Evolutionary conservation across 768 basidiomycete genomes (phyloP), one percentile per base, ranked within the genome.

Genomic region (Candolleomyces aberdarensis): DNA sequence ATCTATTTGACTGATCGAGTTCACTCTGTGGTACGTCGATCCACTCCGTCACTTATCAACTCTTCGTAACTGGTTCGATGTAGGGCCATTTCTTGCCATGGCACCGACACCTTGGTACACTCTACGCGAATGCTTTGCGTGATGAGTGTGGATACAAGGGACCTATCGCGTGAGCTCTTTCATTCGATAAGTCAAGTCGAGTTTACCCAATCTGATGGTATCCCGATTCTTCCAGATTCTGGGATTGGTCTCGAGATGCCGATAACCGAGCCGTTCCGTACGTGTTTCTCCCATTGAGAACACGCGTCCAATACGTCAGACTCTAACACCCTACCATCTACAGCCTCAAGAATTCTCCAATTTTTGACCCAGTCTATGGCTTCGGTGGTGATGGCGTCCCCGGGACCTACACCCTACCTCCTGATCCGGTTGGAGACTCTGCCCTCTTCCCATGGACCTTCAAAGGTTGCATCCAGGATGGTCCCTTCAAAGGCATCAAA

Each of bases 21-120:
- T 22, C 58, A 59, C 29, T 41, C 17, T 5, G 49, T 51, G 14
- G 58, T 59, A 32, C n/a, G 22, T 50, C 9, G 44, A 31, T 48
- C 11, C 36, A 2, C 22, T 20, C 41, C 20, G 22, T 20, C 5
- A 20, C 41, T 17, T 14, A 2, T 11, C 31, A 17, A 26, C 11
- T 22, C 8, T 20, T 40, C n/a, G 29, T 22, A 50, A 19, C 46
- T n/a, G 3, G 29, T 2, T 8, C 1, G 17, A 32, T 29, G 15
- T 48, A 71, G 67, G 68, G 71, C 2, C 66, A 72, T 29, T 72
- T 72, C 57, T 60, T 67, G 13, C 66, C 71, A 6, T 72, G 69
- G 69, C 71, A 72, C 39, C 60, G 69, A 6, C 66, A 64, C 53
- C 64, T 65, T 48, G 62, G 58, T 2, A 65, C 63, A 11, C 51